These are phyloP conservation scores for Fagopyrum homotropicum DNA, from an alignment of 148 eudicot genomes.

Conservation along the genomic window DNA sequence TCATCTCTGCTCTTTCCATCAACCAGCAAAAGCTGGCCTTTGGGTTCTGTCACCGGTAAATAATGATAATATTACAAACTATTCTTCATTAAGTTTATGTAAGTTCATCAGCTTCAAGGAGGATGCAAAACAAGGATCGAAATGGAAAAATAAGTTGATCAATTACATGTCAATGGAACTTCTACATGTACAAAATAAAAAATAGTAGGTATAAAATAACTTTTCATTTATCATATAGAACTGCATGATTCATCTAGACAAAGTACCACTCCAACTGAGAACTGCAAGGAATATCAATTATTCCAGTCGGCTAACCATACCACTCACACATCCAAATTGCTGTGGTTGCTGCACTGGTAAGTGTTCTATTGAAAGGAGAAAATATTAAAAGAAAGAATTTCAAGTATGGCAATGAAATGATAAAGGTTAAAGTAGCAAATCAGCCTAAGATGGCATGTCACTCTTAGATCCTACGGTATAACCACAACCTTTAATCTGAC, in stretches of 20 bases:
- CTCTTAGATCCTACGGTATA: neutral
- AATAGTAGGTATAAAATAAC: too few relatives aligned
- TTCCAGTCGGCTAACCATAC: neutral
- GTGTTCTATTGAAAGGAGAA: neutral
- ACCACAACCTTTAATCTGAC: neutral
- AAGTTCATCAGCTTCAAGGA: neutral
- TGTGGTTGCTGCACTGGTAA: neutral
- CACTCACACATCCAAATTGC: neutral
- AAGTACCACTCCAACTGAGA: neutral
- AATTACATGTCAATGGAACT: neutral
- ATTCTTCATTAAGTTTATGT: neutral
- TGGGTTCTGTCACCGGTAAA: slow-evolving; percentile 62
- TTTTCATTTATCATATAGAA: too few relatives aligned
- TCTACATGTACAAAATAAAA: neutral
- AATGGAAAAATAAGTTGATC: neutral
- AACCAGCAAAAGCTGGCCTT: slow-evolving; percentile 82
- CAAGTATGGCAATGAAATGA: neutral
- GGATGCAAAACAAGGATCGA: neutral
- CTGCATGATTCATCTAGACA: neutral
- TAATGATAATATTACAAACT: neutral
- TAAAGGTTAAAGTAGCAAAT: neutral
- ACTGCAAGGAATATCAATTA: neutral
- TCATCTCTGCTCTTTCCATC: slow-evolving; percentile 90
- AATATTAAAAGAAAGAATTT: neutral
- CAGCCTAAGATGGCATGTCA: neutral